A percentile compares a stretch with the other conserved stretches of the same genome.
These are phyloP conservation scores for Termitomyces sp. DNA, from an alignment of 768 basidiomycete species.

Conservation along the genomic window DNA sequence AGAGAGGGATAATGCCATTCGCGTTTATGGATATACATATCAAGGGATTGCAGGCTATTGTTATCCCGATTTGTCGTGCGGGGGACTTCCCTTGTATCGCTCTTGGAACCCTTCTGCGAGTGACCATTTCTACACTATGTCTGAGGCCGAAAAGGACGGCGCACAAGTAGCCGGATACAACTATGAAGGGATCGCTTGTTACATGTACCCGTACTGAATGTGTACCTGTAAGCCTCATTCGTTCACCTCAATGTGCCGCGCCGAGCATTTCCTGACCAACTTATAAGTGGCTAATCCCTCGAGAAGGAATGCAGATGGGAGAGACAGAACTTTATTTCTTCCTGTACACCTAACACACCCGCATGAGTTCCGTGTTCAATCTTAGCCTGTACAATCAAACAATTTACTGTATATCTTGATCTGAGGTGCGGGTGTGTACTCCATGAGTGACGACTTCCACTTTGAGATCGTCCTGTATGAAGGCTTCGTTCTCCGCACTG, in stretches of 20 bases:
- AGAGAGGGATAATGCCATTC: slow-evolving; percentile 12
- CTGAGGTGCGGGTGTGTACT: background rate
- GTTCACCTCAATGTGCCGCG: no score
- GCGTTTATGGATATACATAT: slow-evolving; percentile 3
- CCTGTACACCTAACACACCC: no score
- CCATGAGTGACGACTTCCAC: background rate
- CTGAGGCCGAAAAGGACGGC: slow-evolving; percentile 10
- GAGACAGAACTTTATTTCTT: background rate
- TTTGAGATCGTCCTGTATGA: background rate
- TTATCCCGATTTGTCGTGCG: slow-evolving; percentile 4
- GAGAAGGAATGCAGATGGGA: background rate
- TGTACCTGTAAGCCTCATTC: background rate
- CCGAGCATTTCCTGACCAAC: background rate
- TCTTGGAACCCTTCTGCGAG: slow-evolving; percentile 7
- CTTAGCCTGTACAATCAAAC: background rate
- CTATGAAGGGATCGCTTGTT: slow-evolving; percentile 14
- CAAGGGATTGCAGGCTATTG: slow-evolving; percentile 16
- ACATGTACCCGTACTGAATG: slow-evolving; percentile 11
- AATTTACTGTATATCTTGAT: background rate
- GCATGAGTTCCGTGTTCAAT: background rate
- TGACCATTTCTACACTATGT: slow-evolving; percentile 23
- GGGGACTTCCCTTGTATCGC: slow-evolving; percentile 17
- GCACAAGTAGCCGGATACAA: slow-evolving; percentile 8
- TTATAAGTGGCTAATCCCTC: background rate
- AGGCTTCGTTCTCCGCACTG: background rate